These are phyloP conservation scores for Rhizophlyctis rosea DNA, from an alignment of 192 early-diverging fungal species.

Conservation along the genomic window DNA sequence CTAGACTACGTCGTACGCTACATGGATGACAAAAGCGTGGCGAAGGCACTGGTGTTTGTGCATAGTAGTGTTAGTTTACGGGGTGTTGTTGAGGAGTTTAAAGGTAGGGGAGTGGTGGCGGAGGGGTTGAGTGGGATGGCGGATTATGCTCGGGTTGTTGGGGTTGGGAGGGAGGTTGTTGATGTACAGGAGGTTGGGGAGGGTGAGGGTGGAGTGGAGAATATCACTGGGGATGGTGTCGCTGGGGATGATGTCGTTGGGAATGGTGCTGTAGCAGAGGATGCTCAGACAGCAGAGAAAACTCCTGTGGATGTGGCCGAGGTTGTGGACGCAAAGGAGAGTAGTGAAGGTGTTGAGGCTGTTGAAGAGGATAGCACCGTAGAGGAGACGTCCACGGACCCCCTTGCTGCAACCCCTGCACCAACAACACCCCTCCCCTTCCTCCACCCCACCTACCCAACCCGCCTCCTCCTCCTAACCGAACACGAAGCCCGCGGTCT, in stretches of 20 bases:
- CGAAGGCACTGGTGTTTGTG: constrained; percentile 38
- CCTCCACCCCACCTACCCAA: constrained; percentile 5
- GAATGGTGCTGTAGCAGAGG: too few relatives aligned
- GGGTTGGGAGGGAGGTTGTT: background rate
- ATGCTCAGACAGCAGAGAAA: background rate
- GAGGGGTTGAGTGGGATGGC: constrained; percentile 25
- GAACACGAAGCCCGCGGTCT: constrained; percentile 80
- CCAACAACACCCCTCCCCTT: constrained; percentile 13
- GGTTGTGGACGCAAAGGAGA: too few relatives aligned
- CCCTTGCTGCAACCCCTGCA: too few relatives aligned
- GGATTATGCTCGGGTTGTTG: constrained; percentile 18
- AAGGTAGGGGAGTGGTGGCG: constrained; percentile 30
- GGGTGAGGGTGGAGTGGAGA: too few relatives aligned
- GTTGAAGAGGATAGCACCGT: background rate
- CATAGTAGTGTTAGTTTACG: constrained; percentile 32
- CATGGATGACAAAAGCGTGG: too few relatives aligned
- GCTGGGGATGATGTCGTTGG: too few relatives aligned
- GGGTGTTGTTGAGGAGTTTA: constrained; percentile 23
- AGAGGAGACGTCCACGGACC: background rate
- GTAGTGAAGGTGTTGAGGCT: too few relatives aligned
- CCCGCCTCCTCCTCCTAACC: constrained; percentile 18
- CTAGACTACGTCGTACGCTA: too few relatives aligned
- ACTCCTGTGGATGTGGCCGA: too few relatives aligned
- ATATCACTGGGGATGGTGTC: background rate
- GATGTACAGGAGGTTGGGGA: background rate